phyloP scores from a whole-genome alignment of 371 early-diverging fungal species.

The Rhizopus arrhizus region DNA sequence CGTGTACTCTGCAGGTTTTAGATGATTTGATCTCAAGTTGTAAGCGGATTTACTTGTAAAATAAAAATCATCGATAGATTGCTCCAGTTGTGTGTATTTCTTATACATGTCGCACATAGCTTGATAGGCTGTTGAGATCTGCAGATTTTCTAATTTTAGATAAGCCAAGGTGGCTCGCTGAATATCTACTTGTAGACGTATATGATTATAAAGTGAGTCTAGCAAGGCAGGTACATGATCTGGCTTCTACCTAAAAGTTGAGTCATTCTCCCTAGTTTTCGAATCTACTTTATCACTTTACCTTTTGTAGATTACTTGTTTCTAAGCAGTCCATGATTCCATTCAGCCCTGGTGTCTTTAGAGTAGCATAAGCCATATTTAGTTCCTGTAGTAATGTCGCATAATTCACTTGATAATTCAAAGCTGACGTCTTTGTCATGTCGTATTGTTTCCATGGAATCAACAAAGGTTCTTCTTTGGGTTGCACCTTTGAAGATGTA shows the following conservation, averaged over 20 bases:
- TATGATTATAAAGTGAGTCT: slow-evolving; percentile 10
- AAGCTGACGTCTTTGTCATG: background rate
- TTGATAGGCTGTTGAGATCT: background rate
- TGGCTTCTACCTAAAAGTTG: slow-evolving; percentile 1
- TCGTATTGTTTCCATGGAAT: slow-evolving; percentile 20
- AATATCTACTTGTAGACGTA: slow-evolving; percentile 16
- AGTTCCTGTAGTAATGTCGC: slow-evolving; percentile 12
- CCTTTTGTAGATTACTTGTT: slow-evolving; percentile 9
- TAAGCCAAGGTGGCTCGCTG: slow-evolving; percentile 13
- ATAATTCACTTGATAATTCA: slow-evolving; percentile 7
- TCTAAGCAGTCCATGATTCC: slow-evolving; percentile 1
- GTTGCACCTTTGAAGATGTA: background rate
- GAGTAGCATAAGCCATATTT: slow-evolving; percentile 4
- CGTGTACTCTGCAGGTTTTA: background rate
- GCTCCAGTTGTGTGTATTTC: slow-evolving; percentile 1
- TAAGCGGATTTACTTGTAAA: slow-evolving; percentile 15
- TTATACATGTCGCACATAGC: background rate
- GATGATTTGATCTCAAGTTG: slow-evolving; percentile 1
- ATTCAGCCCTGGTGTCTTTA: slow-evolving; percentile 2
- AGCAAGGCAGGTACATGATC: slow-evolving; percentile 2
- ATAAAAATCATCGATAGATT: slow-evolving; percentile 20
- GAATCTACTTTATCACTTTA: background rate
- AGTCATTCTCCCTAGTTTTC: background rate
- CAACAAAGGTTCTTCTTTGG: background rate
- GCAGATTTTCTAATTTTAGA: slow-evolving; percentile 11